Evolutionary conservation across 2,329 filamentous ascomycete genomes (phyloP), one percentile per base, ranked within the genome.

Genomic region (Neofusicoccum sp.): DNA sequence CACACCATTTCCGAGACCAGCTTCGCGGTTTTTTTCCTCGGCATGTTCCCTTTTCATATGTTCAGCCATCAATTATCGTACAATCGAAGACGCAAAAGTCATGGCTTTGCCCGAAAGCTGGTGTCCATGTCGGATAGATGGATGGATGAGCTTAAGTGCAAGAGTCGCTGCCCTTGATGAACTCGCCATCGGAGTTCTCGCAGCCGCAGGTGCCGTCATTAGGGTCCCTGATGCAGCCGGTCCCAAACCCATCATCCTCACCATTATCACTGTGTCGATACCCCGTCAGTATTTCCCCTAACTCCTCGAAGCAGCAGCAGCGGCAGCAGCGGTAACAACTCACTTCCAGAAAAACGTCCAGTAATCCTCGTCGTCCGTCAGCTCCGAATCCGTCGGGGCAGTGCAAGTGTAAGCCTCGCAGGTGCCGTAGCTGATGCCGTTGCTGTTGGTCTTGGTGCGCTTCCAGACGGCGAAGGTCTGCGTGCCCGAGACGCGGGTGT

Each of bases 401-500:
- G 61, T 43, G 54, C 34, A 58, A 6, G 14, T 37, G 37, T 58
- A 63, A 16, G 61, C 61, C 33, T 58, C 34, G 52, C 61, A 83
- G 4, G 79, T 83, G 29, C 81, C 81, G 64, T 81, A 61, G 64
- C 68, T 68, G 28, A 64, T 66, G 66, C 82, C 78, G 67, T 81
- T 81, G 62, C 80, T 68, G 69, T 81, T 80, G 69, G 83, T 78
- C 6, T 74, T 76, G n/a, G 69, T 73, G 37, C 39, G 41, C 14
- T 39, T 39, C 69, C 78, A 79, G 56, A 78, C 68, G 49, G 76
- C 77, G 47, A 78, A 79, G 12, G 76, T 79, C 64, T 79, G 74
- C 0, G 64, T 72, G 41, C 68, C 66, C 11, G 68, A 69, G 45
- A 71, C 73, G 39, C 76, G 76, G 1, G 76, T 78, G 70, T 79